A percentile compares a stretch with the other conserved stretches of the same genome.
Conservation (phyloP, 805 yeast genomes). For the Diddensiella santjacobensis region DNA sequence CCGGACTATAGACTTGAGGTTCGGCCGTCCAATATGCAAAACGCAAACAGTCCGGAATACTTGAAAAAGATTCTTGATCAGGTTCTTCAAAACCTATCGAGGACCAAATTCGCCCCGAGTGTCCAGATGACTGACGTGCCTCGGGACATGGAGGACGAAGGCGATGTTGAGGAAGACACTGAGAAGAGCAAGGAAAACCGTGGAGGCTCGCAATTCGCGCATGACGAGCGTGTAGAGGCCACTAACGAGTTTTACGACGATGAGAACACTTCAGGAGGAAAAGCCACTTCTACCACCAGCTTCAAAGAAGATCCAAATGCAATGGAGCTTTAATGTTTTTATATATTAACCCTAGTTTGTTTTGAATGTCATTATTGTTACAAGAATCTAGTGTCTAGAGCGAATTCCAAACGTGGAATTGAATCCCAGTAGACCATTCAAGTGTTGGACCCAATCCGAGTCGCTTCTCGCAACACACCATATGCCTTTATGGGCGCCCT, state of each 20-base stretch:
- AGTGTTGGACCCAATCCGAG: slow-evolving; percentile 89
- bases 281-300: slow-evolving; percentile 13
- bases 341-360: neutral
- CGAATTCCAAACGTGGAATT: slow-evolving; percentile 65
- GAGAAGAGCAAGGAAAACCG: slow-evolving; percentile 76
- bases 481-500: slow-evolving; percentile 48
- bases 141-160: slow-evolving; percentile 78
- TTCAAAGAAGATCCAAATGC: slow-evolving; percentile 17
- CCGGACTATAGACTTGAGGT: slow-evolving; percentile 96
- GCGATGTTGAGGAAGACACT: slow-evolving; percentile 83
- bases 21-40: slow-evolving; percentile 92
- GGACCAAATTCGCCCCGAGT: slow-evolving; percentile 95
- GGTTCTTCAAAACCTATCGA: slow-evolving; percentile 72
- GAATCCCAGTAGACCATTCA: slow-evolving; percentile 84
- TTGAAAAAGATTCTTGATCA: slow-evolving; percentile 77
- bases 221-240: slow-evolving; percentile 68
- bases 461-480: slow-evolving; percentile 84
- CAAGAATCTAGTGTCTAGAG: neutral
- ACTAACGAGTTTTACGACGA: slow-evolving; percentile 76
- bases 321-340: slow-evolving; percentile 12
- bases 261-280: slow-evolving; percentile 46
- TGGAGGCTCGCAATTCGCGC: slow-evolving; percentile 84
- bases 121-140: slow-evolving; percentile 92
- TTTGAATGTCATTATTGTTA: slow-evolving; percentile 2
- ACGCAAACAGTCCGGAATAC: slow-evolving; percentile 91